Evolutionary conservation across 805 yeast genomes (phyloP).

Genomic region (Myxozyma sirexii): DNA sequence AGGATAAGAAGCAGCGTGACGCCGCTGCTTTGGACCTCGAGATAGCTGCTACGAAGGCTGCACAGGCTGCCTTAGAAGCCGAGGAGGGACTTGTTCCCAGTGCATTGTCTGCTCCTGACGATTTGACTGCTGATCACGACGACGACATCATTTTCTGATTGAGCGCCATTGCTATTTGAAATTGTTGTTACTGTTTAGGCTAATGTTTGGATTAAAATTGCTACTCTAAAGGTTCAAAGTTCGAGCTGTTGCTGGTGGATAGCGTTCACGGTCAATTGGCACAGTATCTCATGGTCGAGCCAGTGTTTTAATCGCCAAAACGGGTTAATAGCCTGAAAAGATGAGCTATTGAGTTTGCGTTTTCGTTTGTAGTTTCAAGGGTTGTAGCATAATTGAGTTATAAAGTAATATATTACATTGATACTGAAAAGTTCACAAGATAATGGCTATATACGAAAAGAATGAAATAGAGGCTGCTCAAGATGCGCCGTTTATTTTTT

Average conservation of each 20-base stretch:
- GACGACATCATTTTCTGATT: slow-evolving; percentile 46
- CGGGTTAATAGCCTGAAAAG: no score
- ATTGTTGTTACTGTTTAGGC: no score
- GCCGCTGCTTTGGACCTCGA: slow-evolving; percentile 61
- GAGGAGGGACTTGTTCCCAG: slow-evolving; percentile 42
- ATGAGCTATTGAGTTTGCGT: neutral
- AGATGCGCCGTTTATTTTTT: neutral
- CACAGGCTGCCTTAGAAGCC: slow-evolving; percentile 35
- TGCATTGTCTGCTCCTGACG: slow-evolving; percentile 37
- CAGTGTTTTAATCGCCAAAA: no score
- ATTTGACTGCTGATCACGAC: slow-evolving; percentile 48
- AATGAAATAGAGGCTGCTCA: neutral
- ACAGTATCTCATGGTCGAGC: no score
- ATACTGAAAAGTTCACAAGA: neutral
- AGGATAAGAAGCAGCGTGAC: slow-evolving; percentile 87
- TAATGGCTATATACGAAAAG: slow-evolving; percentile 1
- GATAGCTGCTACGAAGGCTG: slow-evolving; percentile 35
- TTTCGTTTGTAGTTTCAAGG: slow-evolving; percentile 1
- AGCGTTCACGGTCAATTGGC: no score
- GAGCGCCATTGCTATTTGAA: no score
- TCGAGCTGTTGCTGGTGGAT: no score
- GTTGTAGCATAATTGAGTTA: slow-evolving; percentile 8
- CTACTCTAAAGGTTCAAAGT: no score
- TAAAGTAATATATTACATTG: neutral
- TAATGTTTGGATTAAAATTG: no score